Percentiles rank a stretch among this genome's conserved stretches.
Evolutionary conservation across 768 basidiomycete species (phyloP).

Genomic region (Mycena vulgaris): DNA sequence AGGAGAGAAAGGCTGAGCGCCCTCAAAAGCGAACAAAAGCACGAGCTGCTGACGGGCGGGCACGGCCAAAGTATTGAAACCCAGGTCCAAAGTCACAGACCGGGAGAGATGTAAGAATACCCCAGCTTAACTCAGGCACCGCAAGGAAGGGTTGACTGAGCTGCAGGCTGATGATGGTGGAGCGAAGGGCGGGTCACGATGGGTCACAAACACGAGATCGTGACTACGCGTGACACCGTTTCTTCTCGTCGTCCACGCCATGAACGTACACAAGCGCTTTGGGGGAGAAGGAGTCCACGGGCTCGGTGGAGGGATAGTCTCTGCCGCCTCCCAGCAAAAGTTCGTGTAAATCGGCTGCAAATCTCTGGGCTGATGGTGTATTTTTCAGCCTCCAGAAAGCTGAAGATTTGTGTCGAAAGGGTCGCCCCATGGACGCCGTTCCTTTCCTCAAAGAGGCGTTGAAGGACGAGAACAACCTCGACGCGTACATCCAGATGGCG

Average conservation of each 20-base stretch:
- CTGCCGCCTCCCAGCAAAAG: constrained; percentile 46
- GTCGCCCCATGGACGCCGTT: constrained; percentile 52
- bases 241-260: neutral
- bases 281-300: constrained; percentile 44
- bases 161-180: too few species aligned
- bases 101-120: too few species aligned
- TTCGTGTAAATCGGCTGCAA: constrained; percentile 16
- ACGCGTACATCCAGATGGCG: constrained; percentile 55
- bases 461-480: constrained; percentile 58
- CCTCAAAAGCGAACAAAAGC: too few species aligned
- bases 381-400: constrained; percentile 52
- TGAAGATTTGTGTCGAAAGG: constrained; percentile 51
- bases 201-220: too few species aligned
- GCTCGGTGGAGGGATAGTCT: constrained; percentile 48
- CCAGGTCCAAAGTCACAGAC: too few species aligned
- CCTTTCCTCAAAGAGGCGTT: constrained; percentile 59
- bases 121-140: too few species aligned
- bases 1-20: too few species aligned
- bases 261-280: constrained; percentile 40
- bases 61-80: too few species aligned
- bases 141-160: too few species aligned
- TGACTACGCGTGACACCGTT: too few species aligned
- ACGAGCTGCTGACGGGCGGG: too few species aligned
- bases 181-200: too few species aligned
- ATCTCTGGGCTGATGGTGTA: neutral